Evolutionary conservation across 306 rosid genomes (phyloP).

Genomic region (Vigna unguiculata): DNA sequence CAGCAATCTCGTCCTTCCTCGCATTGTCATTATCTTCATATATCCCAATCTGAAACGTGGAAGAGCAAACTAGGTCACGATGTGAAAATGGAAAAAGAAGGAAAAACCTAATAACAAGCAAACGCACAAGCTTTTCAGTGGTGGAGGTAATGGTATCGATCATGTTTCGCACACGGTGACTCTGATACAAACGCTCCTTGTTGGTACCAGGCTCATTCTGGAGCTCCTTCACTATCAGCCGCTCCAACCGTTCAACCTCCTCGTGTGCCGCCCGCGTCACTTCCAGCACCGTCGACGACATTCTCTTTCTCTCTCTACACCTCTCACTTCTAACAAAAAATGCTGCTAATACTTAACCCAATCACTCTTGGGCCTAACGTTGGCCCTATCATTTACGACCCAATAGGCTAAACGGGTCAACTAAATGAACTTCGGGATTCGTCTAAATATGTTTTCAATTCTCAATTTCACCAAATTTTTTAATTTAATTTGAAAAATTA

Average conservation of each 20-base stretch:
- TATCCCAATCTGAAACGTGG: constrained; percentile 66
- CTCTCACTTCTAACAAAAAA: not conserved
- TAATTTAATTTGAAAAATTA: no score
- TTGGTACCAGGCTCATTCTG: constrained; percentile 69
- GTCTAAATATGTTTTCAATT: no score
- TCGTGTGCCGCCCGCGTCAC: constrained; percentile 90
- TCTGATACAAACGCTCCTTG: constrained; percentile 86
- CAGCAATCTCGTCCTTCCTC: constrained; percentile 96
- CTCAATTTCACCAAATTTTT: no score
- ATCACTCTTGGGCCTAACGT: not conserved
- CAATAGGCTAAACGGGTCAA: not conserved
- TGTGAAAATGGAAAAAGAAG: not conserved
- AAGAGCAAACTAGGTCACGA: not conserved
- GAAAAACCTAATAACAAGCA: not conserved
- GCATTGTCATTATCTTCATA: constrained; percentile 88
- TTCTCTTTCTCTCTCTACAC: constrained; percentile 43
- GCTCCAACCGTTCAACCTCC: constrained; percentile 94
- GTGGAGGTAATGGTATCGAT: constrained; percentile 75
- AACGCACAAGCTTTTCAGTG: constrained; percentile 69
- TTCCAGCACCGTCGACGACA: constrained; percentile 98
- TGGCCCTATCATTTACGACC: not conserved
- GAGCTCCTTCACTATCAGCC: constrained; percentile 86
- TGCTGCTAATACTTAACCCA: not conserved
- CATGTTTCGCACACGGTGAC: constrained; percentile 88
- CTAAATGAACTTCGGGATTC: not conserved